Conservation (phyloP, 352 stramenopile species). For the Phytophthora aleatoria region DNA sequence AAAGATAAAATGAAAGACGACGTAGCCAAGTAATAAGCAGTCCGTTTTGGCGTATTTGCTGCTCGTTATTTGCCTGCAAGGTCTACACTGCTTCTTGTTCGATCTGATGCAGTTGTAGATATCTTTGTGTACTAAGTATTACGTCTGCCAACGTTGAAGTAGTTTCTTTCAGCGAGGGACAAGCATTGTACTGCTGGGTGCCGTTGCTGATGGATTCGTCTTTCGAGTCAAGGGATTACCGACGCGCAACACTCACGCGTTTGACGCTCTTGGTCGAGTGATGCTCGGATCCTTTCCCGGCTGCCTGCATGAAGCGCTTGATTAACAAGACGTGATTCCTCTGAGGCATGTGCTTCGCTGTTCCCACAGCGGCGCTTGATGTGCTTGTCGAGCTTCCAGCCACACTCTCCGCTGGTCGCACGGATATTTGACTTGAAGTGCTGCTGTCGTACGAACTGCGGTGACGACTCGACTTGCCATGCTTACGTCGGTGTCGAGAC, state of each 20-base stretch:
- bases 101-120: too few species aligned
- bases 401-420: slow-evolving; percentile 42
- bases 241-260: slow-evolving; percentile 14
- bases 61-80: too few species aligned
- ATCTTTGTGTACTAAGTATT: too few species aligned
- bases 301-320: slow-evolving; percentile 54
- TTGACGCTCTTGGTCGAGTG: slow-evolving; percentile 18
- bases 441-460: slow-evolving; percentile 7
- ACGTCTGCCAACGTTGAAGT: too few species aligned
- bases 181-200: too few species aligned
- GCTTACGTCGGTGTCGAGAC: slow-evolving; percentile 25
- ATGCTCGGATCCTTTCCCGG: slow-evolving; percentile 27
- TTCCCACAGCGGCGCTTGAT: slow-evolving; percentile 33
- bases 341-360: slow-evolving; percentile 68
- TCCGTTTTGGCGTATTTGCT: too few species aligned
- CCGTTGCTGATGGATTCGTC: too few species aligned
- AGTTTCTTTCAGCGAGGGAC: too few species aligned
- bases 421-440: slow-evolving; percentile 27
- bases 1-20: too few species aligned
- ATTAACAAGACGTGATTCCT: slow-evolving; percentile 57
- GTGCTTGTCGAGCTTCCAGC: slow-evolving; percentile 27
- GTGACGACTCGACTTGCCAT: slow-evolving; percentile 18
- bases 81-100: too few species aligned
- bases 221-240: slow-evolving; percentile 10
- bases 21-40: too few species aligned